A percentile compares a stretch with the other conserved stretches of the same genome.
phyloP scores from a whole-genome alignment of 2,329 filamentous ascomycete genomes.

The Thermoascus crustaceus region DNA sequence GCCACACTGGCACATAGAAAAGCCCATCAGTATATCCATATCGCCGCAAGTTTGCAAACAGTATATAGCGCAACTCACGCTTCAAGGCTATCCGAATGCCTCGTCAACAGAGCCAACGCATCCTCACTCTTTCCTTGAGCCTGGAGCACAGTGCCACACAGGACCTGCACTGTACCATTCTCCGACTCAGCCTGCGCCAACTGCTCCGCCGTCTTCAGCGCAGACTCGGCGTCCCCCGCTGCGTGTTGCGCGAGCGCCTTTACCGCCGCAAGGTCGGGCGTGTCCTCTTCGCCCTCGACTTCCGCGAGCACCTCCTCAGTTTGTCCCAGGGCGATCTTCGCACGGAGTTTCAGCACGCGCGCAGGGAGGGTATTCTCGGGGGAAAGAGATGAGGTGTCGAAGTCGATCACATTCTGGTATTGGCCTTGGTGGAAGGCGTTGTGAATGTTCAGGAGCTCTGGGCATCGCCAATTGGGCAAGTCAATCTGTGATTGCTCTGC shows the following conservation, averaged over 20 bases:
- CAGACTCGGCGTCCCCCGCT: constrained; percentile 53
- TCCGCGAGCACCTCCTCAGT: constrained; percentile 63
- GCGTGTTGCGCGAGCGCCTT: constrained; percentile 63
- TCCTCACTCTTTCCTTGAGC: constrained; percentile 74
- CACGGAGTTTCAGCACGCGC: constrained; percentile 69
- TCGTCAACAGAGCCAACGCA: constrained; percentile 67
- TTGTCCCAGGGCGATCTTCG: constrained; percentile 75
- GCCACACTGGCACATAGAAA: constrained; percentile 52
- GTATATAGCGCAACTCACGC: constrained; percentile 49
- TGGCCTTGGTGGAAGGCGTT: constrained; percentile 67
- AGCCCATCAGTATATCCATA: constrained; percentile 5
- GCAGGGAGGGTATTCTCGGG: constrained; percentile 68
- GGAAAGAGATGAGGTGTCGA: constrained; percentile 72
- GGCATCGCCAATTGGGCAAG: constrained; percentile 4
- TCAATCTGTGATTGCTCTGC: constrained; percentile 11
- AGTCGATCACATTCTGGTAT: constrained; percentile 78
- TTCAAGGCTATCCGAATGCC: constrained; percentile 74
- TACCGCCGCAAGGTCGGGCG: constrained; percentile 68
- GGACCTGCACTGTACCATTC: constrained; percentile 71
- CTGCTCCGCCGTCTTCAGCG: constrained; percentile 56
- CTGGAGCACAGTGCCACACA: constrained; percentile 75
- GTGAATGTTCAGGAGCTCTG: constrained; percentile 60
- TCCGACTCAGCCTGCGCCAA: constrained; percentile 60
- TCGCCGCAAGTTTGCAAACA: neutral
- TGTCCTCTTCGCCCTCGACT: constrained; percentile 53